Evolutionary conservation across 805 yeast species (phyloP), one percentile per base, ranked within the genome.

Genomic region (Yueomyces sinensis): DNA sequence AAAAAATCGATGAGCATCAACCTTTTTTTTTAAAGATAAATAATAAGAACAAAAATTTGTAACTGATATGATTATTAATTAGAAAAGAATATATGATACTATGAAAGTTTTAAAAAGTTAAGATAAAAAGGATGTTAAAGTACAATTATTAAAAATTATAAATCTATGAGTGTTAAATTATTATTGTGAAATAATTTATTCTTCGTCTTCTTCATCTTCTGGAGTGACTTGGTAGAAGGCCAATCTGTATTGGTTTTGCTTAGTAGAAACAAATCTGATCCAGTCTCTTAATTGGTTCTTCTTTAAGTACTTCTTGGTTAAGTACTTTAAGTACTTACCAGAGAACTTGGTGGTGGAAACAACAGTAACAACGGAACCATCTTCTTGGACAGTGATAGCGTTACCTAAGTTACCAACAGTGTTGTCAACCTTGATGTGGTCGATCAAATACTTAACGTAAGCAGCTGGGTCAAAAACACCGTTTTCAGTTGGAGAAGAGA

Each of bases 241-340:
- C 74, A 89, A 77, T 69, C 82, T 82, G 83, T 91, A 91, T 68
- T 76, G 78, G 80, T 87, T 83, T 70, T 82, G 82, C 74, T 86
- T 81, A 62, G 81, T 78, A 50, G 97, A 82, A 53, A 89, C 95
- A 62, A 89, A 87, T 78, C 97, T 91, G 71, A 89, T 87, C 97
- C 97, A 89, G 76, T 91, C 97, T 77, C 96, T 86, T 75, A 89
- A 82, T 73, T 83, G 94, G 89, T 87, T 84, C 83, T 91, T 91
- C 94, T 89, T 93, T 72, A 91, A 83, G 91, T 83, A 91, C 77
- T 94, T 89, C 86, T 91, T 93, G 62, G 97, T 83, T 66, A 91
- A 75, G 93, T 91, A 91, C 77, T 93, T 91, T 68, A 89, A 80
- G 94, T 91, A 91, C 75, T 93, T 89, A 73, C 98, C 99, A 54